phyloP scores from a whole-genome alignment of 2,329 filamentous ascomycete genomes.

The Clarireedia paspali region DNA sequence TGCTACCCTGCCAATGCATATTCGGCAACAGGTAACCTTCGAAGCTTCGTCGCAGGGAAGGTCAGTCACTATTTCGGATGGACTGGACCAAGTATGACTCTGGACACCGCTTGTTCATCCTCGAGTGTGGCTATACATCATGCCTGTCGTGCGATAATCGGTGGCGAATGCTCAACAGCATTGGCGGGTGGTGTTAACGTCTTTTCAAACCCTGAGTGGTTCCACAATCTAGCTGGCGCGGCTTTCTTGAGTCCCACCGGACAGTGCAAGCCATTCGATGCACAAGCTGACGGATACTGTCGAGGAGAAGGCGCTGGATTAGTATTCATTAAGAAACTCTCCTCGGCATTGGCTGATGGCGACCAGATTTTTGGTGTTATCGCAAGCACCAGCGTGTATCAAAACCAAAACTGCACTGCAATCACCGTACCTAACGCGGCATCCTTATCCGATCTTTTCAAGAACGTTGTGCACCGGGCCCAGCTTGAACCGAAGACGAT shows the following conservation, averaged over 20 bases:
- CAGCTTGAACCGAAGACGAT: conserved; percentile 5
- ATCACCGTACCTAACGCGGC: conserved; percentile 44
- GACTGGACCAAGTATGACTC: conserved; percentile 30
- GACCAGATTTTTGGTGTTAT: conserved; percentile 50
- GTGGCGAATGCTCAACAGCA: conserved; percentile 6
- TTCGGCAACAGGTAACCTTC: conserved; percentile 26
- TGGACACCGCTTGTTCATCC: conserved; percentile 34
- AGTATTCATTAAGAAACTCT: conserved; percentile 38
- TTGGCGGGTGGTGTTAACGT: conserved; percentile 1
- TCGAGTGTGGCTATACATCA: conserved; percentile 30
- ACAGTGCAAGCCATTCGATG: conserved; percentile 33
- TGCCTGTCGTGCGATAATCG: conserved; percentile 18
- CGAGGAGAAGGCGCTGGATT: conserved; percentile 42
- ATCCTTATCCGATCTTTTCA: conserved; percentile 31
- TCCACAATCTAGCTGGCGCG: background rate
- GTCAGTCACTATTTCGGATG: conserved; percentile 35
- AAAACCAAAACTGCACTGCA: conserved; percentile 49
- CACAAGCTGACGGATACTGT: conserved; percentile 46
- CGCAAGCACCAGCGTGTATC: conserved; percentile 44
- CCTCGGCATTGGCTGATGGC: conserved; percentile 26
- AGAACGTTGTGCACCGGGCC: conserved; percentile 2
- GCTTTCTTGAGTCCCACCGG: conserved; percentile 4
- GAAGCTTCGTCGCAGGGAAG: conserved; percentile 32
- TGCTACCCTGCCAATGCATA: conserved; percentile 5
- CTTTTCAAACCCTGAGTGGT: background rate